Base-by-base conservation (phyloP, 2,329 filamentous ascomycete species). In the Exophiala sp. region DNA sequence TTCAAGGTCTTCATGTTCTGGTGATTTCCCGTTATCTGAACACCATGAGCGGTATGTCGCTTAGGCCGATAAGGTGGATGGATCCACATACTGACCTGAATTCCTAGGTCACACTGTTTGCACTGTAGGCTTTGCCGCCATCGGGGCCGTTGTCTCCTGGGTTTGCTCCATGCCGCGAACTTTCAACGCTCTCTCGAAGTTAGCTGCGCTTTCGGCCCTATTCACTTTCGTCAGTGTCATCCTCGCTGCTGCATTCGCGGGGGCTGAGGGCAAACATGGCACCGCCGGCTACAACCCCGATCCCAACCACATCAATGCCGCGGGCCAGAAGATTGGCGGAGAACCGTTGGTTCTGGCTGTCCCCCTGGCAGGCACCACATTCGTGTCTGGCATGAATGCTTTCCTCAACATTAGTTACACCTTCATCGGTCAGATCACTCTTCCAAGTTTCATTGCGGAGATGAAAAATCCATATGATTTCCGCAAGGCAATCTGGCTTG, bases 381-480 rank as follows among this genome's bases (percentile, higher is more conserved):
- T 94, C 60, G 86, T 95, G 2, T 73, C 77, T 2, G 89, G 83
- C 18, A 83, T 95, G 76, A 88, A 82, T 46, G 90, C 90, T 0
- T 95, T 95, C 69, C 77, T 96, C 66, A 96, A 96, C 69, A 96
- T 96, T 64, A 88, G 83, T 69, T 96, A 95, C 66, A 95, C 90
- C 0, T 95, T 96, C 65, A 95, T 96, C 59, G 90, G 90, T 0
- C 90, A 96, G 66, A 95, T 95, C 62, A 95, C 90, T 0, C 76
- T 96, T 11, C 90, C 90, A 0, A 91, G 86, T 60, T 96, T 96
- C 72, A 96, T 96, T 58, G 89, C 90, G 2, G 90, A 96, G 68
- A 96, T 96, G 90, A 86, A 78, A 64, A 73, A 81, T 40, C 80
- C 77, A 1, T 82, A 79, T 50, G 90, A 96, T 60, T 96, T 96